Evolutionary conservation across 495 filamentous ascomycete species (phyloP).

Genomic region (Choiromyces venosus): DNA sequence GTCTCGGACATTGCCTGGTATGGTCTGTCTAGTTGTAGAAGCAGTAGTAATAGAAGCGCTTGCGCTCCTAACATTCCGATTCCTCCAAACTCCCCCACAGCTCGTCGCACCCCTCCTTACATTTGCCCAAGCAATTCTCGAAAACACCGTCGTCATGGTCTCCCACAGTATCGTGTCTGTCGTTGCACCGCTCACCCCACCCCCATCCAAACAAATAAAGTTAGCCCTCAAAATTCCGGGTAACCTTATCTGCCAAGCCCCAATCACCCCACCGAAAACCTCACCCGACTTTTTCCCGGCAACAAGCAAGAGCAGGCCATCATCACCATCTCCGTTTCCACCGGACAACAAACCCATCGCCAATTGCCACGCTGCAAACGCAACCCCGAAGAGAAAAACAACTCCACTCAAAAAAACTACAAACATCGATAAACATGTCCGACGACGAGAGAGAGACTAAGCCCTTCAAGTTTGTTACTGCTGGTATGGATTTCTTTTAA

Average conservation of each 20-base stretch:
- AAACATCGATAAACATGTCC: conserved; percentile 56
- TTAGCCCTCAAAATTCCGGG: not conserved
- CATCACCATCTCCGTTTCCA: not conserved
- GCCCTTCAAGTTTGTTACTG: conserved; percentile 99
- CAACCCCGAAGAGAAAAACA: conserved; percentile 14
- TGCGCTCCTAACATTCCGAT: not conserved
- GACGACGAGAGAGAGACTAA: conserved; percentile 92
- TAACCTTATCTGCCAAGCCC: not conserved
- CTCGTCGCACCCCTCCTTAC: not conserved
- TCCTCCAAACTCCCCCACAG: not conserved
- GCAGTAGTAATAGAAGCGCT: too few species aligned
- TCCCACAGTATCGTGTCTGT: not conserved
- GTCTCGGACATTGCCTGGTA: conserved; percentile 46
- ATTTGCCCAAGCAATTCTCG: not conserved
- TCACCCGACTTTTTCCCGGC: conserved; percentile 31
- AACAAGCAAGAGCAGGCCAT: not conserved
- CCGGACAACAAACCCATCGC: conserved; percentile 10
- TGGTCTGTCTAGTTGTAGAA: not conserved
- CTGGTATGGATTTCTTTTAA: conserved; percentile 58
- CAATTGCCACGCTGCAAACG: conserved; percentile 21
- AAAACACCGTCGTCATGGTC: not conserved
- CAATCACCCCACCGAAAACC: conserved; percentile 1
- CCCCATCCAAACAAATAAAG: not conserved
- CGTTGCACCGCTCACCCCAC: not conserved
- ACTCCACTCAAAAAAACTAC: conserved; percentile 23